Conservation (phyloP, 306 rosid genomes). For the Cajanus cajan region DNA sequence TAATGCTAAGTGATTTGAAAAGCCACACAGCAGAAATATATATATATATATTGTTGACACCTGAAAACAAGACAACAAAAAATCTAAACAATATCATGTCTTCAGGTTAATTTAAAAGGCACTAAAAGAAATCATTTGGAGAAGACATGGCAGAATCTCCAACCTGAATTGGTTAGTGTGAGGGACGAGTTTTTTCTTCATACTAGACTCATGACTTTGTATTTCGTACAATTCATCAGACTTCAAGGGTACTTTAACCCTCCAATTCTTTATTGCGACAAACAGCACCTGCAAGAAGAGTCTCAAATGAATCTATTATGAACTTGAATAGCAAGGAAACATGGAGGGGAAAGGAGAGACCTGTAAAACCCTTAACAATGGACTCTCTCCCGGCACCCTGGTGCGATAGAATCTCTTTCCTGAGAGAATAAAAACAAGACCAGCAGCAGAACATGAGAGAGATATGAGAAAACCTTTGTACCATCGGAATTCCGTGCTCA, state of each 20-base stretch:
- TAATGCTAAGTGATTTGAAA: background rate
- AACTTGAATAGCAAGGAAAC: background rate
- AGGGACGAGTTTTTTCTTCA: slow-evolving; percentile 24
- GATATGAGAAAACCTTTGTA: slow-evolving; percentile 52
- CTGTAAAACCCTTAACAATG: slow-evolving; percentile 47
- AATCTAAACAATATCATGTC: background rate
- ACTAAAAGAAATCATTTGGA: background rate
- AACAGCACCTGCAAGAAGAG: slow-evolving; percentile 40
- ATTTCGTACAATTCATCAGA: slow-evolving; percentile 35
- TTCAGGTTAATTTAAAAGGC: background rate
- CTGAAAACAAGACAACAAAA: background rate
- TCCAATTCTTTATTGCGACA: slow-evolving; percentile 38
- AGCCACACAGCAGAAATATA: background rate
- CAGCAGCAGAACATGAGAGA: slow-evolving; percentile 38
- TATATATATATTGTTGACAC: background rate
- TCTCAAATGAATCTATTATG: background rate
- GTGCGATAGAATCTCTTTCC: slow-evolving; percentile 51
- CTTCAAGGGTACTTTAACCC: slow-evolving; percentile 28
- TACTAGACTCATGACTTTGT: background rate
- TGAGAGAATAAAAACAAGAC: slow-evolving; percentile 35
- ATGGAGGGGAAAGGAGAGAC: slow-evolving; percentile 20
- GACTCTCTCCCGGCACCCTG: slow-evolving; percentile 46
- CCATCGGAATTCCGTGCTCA: slow-evolving; percentile 39
- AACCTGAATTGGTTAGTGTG: slow-evolving; percentile 44
- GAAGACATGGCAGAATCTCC: background rate